A percentile compares a stretch with the other conserved stretches of the same genome.
These are phyloP conservation scores for Westerdykella sp. DNA, from an alignment of 2,329 filamentous ascomycete species.

Conservation along the genomic window DNA sequence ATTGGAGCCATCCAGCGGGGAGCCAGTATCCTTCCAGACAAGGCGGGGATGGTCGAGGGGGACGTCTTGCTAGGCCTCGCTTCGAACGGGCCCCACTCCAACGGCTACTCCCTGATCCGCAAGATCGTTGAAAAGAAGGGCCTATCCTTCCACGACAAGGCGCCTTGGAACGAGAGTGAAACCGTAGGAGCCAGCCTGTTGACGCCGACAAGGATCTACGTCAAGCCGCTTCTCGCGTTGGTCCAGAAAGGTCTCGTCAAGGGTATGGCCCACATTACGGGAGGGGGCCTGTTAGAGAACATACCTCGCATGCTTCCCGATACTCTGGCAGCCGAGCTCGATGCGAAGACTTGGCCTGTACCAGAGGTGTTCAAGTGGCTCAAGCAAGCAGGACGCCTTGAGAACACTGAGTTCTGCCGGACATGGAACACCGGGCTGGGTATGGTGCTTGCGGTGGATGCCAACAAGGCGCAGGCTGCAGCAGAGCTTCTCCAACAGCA, in stretches of 20 bases:
- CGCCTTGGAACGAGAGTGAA: slow-evolving; percentile 65
- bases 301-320: slow-evolving; percentile 86
- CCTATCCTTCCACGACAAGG: slow-evolving; percentile 62
- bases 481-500: slow-evolving; percentile 54
- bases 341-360: slow-evolving; percentile 68
- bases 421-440: slow-evolving; percentile 94
- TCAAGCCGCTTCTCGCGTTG: slow-evolving; percentile 68
- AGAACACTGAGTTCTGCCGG: slow-evolving; percentile 72
- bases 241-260: slow-evolving; percentile 62
- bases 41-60: slow-evolving; percentile 67
- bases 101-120: slow-evolving; percentile 94
- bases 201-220: slow-evolving; percentile 90
- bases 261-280: slow-evolving; percentile 94
- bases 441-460: slow-evolving; percentile 80
- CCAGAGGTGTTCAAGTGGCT: slow-evolving; percentile 84
- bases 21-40: slow-evolving; percentile 65
- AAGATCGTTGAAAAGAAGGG: slow-evolving; percentile 72
- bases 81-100: slow-evolving; percentile 87
- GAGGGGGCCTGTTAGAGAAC: slow-evolving; percentile 88
- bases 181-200: slow-evolving; percentile 72
- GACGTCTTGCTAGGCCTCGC: slow-evolving; percentile 81
- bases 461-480: slow-evolving; percentile 57
- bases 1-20: slow-evolving; percentile 71
- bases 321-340: slow-evolving; percentile 71
- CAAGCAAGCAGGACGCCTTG: slow-evolving; percentile 65